Evolutionary conservation across 1,284 basidiomycete species (phyloP), one percentile per base, ranked within the genome.

Genomic region (Macrocybe sp.): DNA sequence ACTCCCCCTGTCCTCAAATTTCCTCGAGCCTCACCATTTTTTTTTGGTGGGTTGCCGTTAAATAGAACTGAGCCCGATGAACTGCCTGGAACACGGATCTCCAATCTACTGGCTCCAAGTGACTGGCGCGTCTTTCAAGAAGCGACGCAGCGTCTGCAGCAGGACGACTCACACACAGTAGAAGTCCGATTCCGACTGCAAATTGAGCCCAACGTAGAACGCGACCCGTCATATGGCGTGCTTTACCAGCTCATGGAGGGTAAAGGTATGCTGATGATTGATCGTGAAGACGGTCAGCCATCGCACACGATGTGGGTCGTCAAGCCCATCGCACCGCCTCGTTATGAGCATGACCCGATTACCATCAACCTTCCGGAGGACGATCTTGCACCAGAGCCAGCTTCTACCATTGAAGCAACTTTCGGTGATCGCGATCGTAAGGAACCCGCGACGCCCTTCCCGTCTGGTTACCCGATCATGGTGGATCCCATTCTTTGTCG

Each of bases 251-350:
- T 83, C 59, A 95, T 99, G 84, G 94, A 97, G 59, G 97, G 92
- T 36, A 97, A 97, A 63, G 97, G 97, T 16, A 98, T 99, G 96
- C 81, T 99, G 56, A 96, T 99, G 85, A 82, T 92, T 55, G 93
- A 97, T 66, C 83, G 92, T 33, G 83, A 92, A 61, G 86, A 85
- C 46, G 88, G 88, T 4, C 78, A 80, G 51, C 85, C 92, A 2
- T 92, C 94, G 16, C 97, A 99, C 66, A 97, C 96, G 4, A 98
- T 99, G 95, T 99, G 97, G 97, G 95, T 98, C 37, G 83, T 97
- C 64, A 94, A 91, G 60, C 92, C 96, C 14, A 82, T 92, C 41
- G 77, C 82, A 35, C 68, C 79, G 41, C 78, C 86, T 39, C 81
- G 84, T 47, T 81, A 76, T 56, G 79, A 87, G 56, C 69, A 81